Evolutionary conservation across 306 rosid genomes (phyloP), one percentile per base, ranked within the genome.

Genomic region (Rubus parviflorus): DNA sequence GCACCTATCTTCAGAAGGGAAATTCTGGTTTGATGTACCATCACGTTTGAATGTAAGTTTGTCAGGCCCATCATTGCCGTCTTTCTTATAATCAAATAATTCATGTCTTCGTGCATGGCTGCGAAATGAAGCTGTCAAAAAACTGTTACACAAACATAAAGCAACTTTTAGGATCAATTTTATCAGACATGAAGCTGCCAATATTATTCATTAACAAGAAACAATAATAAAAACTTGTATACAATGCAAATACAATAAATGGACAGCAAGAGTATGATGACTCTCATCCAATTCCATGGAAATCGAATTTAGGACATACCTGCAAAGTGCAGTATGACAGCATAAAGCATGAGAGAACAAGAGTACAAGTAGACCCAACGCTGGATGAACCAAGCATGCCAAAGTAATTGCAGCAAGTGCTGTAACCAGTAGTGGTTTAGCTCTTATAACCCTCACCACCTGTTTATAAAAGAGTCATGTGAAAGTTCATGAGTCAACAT

Each of bases 301-400:
- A 49, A 76, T 41, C 56, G 69, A 86, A 70, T 58, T 16, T 75
- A 66, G 75, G 63, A 23, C 60, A 71, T 89, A 95, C 99, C 99
- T 91, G 90, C 91, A 87, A 74, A 95, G 89, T 63, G 96, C 97
- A 65, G 64, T 88, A 85, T 95, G 99, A 76, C 99, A 95, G 88
- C 89, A 76, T 77, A 89, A 70, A 87, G 96, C 91, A 83, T 95
- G 94, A 78, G 86, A 86, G 23, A 69, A 54, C 70, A 95, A 88
- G 46, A 90, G 86, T 82, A 91, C 52, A 51, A 89, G 84, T 76
- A 95, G 90, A 70, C 97, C 97, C 60, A 91, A 70, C 4, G 91
- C 91, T 68, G 94, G 97, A 83, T 95, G 97, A 85, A 91, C 87
- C 84, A 95, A 88, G 88, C 96, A 87, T 9, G 87, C 86, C 88